Evolutionary conservation across 495 filamentous ascomycete species (phyloP).

Genomic region (Penicillium odoratum): DNA sequence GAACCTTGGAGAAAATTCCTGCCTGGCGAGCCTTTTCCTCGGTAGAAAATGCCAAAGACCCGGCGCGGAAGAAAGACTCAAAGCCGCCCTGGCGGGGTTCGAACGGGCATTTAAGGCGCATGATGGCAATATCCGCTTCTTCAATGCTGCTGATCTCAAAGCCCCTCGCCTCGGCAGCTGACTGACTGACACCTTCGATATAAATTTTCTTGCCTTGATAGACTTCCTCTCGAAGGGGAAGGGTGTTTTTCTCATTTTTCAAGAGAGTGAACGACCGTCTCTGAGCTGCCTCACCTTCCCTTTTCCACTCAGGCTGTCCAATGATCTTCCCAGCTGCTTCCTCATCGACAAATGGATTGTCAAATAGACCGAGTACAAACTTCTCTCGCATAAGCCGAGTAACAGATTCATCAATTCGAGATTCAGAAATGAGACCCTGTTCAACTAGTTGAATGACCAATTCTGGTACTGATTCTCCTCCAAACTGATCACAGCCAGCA

Average conservation of each 20-base stretch:
- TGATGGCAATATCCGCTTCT: conserved; percentile 37
- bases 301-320: conserved; percentile 33
- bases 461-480: conserved; percentile 32
- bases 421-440: background rate
- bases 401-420: conserved; percentile 17
- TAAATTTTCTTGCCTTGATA: background rate
- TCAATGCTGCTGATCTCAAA: background rate
- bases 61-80: conserved; percentile 31
- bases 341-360: conserved; percentile 28
- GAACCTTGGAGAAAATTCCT: background rate
- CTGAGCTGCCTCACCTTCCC: conserved; percentile 18
- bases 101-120: conserved; percentile 33
- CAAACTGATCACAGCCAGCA: conserved; percentile 40
- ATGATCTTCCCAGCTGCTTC: conserved; percentile 29
- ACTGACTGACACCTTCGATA: background rate
- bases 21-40: conserved; percentile 28
- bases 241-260: conserved; percentile 23
- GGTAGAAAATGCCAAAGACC: conserved; percentile 34
- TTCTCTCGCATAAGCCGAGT: conserved; percentile 13
- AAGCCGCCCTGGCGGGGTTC: conserved; percentile 31
- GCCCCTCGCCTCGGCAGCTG: background rate
- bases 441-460: conserved; percentile 23
- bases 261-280: conserved; percentile 38
- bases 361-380: conserved; percentile 19
- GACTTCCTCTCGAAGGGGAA: background rate